Conservation (phyloP, 306 rosid genomes). For the Adenanthera pavonina region DNA sequence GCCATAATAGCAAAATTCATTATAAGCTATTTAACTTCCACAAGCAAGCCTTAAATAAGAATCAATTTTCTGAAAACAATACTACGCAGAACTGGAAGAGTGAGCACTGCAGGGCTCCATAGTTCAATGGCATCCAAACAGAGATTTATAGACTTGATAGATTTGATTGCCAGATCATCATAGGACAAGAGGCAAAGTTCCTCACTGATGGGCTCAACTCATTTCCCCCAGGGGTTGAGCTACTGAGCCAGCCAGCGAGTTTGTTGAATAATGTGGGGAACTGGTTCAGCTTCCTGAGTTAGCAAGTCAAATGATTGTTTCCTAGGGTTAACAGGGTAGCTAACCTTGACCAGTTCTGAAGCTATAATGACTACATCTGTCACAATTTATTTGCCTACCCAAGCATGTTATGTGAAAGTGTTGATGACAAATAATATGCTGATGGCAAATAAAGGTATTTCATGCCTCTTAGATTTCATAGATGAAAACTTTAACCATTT, state of each 20-base stretch:
- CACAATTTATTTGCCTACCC: too few species aligned
- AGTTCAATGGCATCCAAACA: background rate
- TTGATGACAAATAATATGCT: too few species aligned
- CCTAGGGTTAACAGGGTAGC: background rate
- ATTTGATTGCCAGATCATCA: background rate
- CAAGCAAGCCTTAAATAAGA: background rate
- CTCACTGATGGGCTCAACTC: background rate
- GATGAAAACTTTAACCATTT: too few species aligned
- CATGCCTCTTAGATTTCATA: too few species aligned
- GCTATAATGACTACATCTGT: background rate
- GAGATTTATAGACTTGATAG: background rate
- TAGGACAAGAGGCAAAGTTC: background rate
- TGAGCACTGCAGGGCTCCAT: background rate
- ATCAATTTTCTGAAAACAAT: background rate
- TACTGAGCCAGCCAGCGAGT: background rate
- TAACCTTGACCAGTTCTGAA: background rate
- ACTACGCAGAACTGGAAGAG: background rate
- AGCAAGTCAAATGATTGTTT: background rate
- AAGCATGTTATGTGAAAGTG: too few species aligned
- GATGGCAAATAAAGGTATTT: too few species aligned
- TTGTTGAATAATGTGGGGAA: background rate
- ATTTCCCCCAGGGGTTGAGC: background rate
- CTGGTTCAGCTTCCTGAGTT: background rate
- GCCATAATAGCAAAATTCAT: background rate
- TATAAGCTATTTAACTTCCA: background rate